Evolutionary conservation across 768 basidiomycete genomes (phyloP), one percentile per base, ranked within the genome.

Genomic region (Stropharia rugosoannulata): DNA sequence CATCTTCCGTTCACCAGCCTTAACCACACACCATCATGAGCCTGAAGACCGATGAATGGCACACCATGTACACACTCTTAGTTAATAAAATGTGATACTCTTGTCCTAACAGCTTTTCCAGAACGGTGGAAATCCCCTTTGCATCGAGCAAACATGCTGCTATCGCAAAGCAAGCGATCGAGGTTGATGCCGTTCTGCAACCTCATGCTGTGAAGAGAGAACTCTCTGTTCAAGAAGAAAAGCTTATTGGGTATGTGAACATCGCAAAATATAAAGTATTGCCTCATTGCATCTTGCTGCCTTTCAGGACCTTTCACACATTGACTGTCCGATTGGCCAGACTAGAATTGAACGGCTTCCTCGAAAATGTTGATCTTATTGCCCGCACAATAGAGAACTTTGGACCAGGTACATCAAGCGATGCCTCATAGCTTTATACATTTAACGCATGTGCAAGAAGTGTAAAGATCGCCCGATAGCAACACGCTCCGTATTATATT

Each of bases 331-430:
- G 95, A 36, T 74, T 96, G n/a, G 87, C 92, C 3, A 83, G 95
- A 54, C 77, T 97, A 46, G 83, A 88, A 0, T 78, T 89, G 47
- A 97, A 97, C 62, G 86, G 86, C 12, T 95, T 91, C 71, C 77
- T 97, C 45, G 94, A 96, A 66, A 95, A 94, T 63, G 80, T 94
- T 32, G 92, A 95, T 66, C 78, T 97, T 36, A 83, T 95, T 46
- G 80, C 87, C 11, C 85, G 90, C 39, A 95, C 93, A 16, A 77
- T 97, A 58, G 82, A 83, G 45, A 85, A 87, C 59, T 96, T 95
- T 68, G 86, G 85, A 10, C 83, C 87, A 52, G 83, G 87, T 54
- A 85, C 88, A 15, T 80, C 74, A 37, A 64, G 63, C 57, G 60
- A 54, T 38, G 56, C 47, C 46, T 62, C 62, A 51, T 66, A 48